phyloP scores from a whole-genome alignment of 805 yeast species.

The Metschnikowia santaceciliae region DNA sequence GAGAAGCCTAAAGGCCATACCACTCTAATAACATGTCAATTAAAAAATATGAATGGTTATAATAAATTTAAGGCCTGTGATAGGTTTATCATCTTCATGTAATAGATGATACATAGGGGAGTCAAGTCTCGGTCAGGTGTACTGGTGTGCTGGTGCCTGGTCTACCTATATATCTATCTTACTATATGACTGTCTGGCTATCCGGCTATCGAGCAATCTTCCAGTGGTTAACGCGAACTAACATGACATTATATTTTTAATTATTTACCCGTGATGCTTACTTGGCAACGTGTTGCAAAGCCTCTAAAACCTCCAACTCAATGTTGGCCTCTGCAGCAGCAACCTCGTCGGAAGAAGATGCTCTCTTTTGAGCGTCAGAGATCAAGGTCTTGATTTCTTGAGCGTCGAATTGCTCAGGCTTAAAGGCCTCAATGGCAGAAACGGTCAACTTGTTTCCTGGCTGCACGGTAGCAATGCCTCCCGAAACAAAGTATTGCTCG shows the following conservation, averaged over 20 bases:
- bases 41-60: too few relatives aligned
- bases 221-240: neutral
- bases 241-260: conserved; percentile 3
- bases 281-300: conserved; percentile 78
- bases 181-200: too few relatives aligned
- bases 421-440: conserved; percentile 93
- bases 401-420: conserved; percentile 79
- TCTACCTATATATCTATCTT: neutral
- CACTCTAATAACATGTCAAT: too few relatives aligned
- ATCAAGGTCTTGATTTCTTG: conserved; percentile 75
- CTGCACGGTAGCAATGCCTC: conserved; percentile 95
- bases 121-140: too few relatives aligned
- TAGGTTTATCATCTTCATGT: too few relatives aligned
- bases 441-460: conserved; percentile 89
- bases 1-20: neutral
- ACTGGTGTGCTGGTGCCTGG: neutral
- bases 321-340: conserved; percentile 93
- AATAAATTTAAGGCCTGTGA: too few relatives aligned
- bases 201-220: too few relatives aligned
- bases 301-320: conserved; percentile 94
- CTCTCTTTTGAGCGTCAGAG: conserved; percentile 92
- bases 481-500: conserved; percentile 83
- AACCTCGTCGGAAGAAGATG: conserved; percentile 76
- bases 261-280: conserved; percentile 24
- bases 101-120: too few relatives aligned